Base-by-base conservation (phyloP, 139 green algal genomes). In the Chlamydomonas sp. region DNA sequence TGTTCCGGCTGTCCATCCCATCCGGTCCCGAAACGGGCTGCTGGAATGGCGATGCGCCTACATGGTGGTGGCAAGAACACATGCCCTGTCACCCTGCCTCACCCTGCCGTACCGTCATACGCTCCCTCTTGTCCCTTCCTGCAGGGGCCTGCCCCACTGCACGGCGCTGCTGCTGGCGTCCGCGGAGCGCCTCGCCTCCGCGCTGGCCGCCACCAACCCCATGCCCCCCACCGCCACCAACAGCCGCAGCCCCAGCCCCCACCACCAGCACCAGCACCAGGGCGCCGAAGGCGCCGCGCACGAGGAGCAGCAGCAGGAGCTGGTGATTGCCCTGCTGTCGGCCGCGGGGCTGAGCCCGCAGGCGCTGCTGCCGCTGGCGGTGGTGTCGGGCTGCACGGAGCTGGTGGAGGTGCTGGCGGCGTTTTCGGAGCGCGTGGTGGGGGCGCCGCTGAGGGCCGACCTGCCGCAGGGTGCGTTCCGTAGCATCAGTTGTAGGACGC, bases 311-410 rank as follows among this genome's bases (percentile, higher is more conserved):
- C 69, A 18, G 17, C 10, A 75, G 18, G 16, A 16, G 18, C 31
- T 78, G 6, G 58, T 49, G 31, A 49, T 49, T 49, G 31, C 31
- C 31, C 31, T 49, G 31, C 31, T 49, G 31, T 49, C 18, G 7
- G 68, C 81, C 57, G 59, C 81, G 0, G 81, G 81, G 3, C 2
- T 86, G 59, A 60, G 72, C 60, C 71, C 20, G 10, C 82, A 86
- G 82, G 60, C 10, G 9, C 82, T 86, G 61, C 61, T 86, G 18
- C 82, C 82, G 61, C 20, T 86, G 82, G 82, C 82, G 69, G 82
- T 86, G 61, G 71, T 86, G 82, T 80, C 82, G 8, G 68, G 82
- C 61, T 64, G 82, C 20, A 57, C 82, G 4, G 71, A 20, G 2
- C n/a, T 63, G 1, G 82, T 86, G 61, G 82, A 86, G 61, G 64